phyloP scores from a whole-genome alignment of 2,329 filamentous ascomycete species.

The Sporothrix protearum region DNA sequence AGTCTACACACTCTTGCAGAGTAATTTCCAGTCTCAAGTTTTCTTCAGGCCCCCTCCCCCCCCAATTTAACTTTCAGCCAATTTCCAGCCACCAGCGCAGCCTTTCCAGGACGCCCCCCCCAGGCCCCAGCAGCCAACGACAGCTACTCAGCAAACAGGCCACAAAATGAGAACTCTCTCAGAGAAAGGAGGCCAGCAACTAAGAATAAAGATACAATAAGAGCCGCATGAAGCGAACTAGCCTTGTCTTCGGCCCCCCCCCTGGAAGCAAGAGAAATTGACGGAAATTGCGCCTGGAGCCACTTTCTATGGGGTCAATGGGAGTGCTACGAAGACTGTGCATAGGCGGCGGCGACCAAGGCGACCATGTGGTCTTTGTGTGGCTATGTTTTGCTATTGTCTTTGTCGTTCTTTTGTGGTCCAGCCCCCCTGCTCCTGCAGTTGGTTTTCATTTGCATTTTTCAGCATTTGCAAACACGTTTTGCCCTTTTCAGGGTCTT shows the following conservation, averaged over 20 bases:
- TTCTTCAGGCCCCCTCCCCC: neutral
- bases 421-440: no score
- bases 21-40: constrained; percentile 1
- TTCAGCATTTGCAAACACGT: neutral
- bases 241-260: neutral
- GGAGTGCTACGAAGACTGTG: no score
- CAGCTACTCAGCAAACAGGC: neutral
- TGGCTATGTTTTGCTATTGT: no score
- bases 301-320: no score
- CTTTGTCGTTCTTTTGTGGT: no score
- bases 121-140: neutral
- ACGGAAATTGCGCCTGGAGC: constrained; percentile 19
- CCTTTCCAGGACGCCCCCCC: neutral
- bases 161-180: neutral
- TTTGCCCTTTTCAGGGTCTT: neutral
- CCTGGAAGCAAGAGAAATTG: constrained; percentile 12
- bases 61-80: neutral
- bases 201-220: neutral
- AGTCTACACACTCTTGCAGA: no score
- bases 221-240: neutral
- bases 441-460: neutral
- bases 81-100: neutral
- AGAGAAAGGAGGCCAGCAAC: neutral
- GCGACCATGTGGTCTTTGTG: neutral
- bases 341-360: no score